Evolutionary conservation across 495 filamentous ascomycete genomes (phyloP).

Genomic region (Hypoxylon crocopeplum): DNA sequence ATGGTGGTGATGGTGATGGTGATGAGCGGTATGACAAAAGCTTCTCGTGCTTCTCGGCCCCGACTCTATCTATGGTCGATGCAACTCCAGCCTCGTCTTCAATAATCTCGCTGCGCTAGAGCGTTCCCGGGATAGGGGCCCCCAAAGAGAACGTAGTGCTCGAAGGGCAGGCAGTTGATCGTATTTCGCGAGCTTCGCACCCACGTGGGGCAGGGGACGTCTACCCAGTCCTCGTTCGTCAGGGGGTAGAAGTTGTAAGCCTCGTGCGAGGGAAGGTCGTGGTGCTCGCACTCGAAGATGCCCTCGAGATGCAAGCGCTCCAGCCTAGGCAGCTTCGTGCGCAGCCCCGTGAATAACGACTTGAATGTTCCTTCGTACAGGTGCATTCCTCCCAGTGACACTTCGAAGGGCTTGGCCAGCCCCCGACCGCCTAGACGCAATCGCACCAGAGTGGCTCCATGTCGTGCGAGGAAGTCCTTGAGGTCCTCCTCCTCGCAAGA

Average conservation of each 20-base stretch:
- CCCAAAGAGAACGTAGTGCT: conserved; percentile 50
- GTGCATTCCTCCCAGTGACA: conserved; percentile 52
- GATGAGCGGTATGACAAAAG: too few species aligned
- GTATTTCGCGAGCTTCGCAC: conserved; percentile 43
- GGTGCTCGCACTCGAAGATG: conserved; percentile 51
- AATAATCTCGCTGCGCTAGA: conserved; percentile 26
- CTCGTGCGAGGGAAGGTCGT: conserved; percentile 46
- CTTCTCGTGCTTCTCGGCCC: too few species aligned
- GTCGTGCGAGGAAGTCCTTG: conserved; percentile 49
- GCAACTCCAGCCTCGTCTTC: neutral
- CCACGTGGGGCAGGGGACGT: conserved; percentile 33
- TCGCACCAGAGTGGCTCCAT: conserved; percentile 48
- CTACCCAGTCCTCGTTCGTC: conserved; percentile 51
- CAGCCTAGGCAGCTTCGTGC: conserved; percentile 44
- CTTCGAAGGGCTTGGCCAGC: conserved; percentile 47
- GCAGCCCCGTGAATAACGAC: conserved; percentile 48
- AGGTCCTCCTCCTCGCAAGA: conserved; percentile 54
- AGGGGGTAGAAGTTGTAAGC: conserved; percentile 52
- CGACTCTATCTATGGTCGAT: too few species aligned
- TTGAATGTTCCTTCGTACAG: conserved; percentile 53
- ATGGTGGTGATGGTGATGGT: too few species aligned
- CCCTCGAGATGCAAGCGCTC: conserved; percentile 54
- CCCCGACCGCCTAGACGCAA: conserved; percentile 55
- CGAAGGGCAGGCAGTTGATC: conserved; percentile 50
- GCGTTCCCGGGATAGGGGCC: conserved; percentile 45